phyloP scores from a whole-genome alignment of 805 yeast genomes.

The Yarrowia yakushimensis region DNA sequence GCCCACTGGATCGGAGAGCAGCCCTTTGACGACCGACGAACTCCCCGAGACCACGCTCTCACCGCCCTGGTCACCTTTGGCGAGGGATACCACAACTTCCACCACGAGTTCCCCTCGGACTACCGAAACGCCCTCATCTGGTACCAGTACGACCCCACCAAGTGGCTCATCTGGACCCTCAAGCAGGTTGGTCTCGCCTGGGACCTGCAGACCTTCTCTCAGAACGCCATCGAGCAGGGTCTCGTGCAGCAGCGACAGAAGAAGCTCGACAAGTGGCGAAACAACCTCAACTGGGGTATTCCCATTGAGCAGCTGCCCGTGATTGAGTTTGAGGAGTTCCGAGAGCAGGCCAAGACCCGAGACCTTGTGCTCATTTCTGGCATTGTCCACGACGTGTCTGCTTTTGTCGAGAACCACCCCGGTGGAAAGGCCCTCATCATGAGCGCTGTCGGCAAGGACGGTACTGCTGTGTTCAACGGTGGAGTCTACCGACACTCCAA shows the following conservation, averaged over 20 bases:
- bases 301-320: conserved; percentile 85
- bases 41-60: conserved; percentile 65
- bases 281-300: conserved; percentile 88
- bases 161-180: conserved; percentile 59
- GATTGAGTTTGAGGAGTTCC: conserved; percentile 53
- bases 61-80: conserved; percentile 73
- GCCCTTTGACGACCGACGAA: conserved; percentile 69
- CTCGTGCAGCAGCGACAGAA: conserved; percentile 79
- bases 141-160: conserved; percentile 84
- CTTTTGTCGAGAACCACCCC: conserved; percentile 88
- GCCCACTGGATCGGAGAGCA: conserved; percentile 77
- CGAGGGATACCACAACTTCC: conserved; percentile 89
- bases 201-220: conserved; percentile 53
- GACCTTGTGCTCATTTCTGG: conserved; percentile 82
- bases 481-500: conserved; percentile 92
- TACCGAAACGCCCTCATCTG: conserved; percentile 70
- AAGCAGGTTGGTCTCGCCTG: conserved; percentile 55
- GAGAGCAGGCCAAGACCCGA: conserved; percentile 48
- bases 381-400: conserved; percentile 89
- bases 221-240: conserved; percentile 64
- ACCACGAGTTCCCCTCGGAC: conserved; percentile 92
- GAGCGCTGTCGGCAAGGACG: conserved; percentile 88
- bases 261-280: conserved; percentile 68
- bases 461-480: conserved; percentile 90
- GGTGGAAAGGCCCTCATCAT: conserved; percentile 80